Conservation (phyloP, 352 stramenopile species). For the Globisporangium barbulae region DNA sequence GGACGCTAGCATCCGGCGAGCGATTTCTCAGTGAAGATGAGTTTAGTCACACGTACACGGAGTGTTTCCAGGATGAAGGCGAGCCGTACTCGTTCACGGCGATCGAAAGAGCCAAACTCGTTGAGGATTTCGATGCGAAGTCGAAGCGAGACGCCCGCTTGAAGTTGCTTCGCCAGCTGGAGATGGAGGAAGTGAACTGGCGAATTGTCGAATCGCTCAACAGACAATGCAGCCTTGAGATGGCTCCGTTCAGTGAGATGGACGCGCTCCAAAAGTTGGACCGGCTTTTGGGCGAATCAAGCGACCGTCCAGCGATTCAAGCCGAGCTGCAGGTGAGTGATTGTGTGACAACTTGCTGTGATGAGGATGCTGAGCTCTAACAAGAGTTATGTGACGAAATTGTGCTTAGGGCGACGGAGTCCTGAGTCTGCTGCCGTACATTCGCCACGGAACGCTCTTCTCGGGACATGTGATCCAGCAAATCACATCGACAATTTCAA, state of each 20-base stretch:
- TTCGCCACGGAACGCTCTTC: conserved; percentile 66
- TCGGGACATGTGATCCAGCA: conserved; percentile 47
- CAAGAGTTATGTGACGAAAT: too few species aligned
- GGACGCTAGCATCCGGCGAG: conserved; percentile 32
- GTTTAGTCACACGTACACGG: conserved; percentile 33
- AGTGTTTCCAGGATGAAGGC: conserved; percentile 20
- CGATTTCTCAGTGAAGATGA: conserved; percentile 36
- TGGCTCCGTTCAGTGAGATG: conserved; percentile 44
- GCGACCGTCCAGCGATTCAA: conserved; percentile 56
- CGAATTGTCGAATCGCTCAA: conserved; percentile 40
- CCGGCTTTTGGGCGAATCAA: conserved; percentile 36
- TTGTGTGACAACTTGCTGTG: background rate
- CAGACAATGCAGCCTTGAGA: conserved; percentile 32
- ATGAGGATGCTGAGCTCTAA: background rate
- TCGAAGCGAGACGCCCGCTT: background rate
- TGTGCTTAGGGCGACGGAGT: conserved; percentile 42
- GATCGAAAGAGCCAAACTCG: conserved; percentile 6
- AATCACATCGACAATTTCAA: conserved; percentile 38
- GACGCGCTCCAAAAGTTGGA: conserved; percentile 48
- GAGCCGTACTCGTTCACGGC: conserved; percentile 31
- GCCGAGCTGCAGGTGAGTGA: conserved; percentile 45
- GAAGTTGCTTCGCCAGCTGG: conserved; percentile 24
- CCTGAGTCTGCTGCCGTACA: conserved; percentile 70
- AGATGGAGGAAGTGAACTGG: conserved; percentile 53
- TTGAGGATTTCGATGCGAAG: background rate